Percentiles rank a stretch among this genome's conserved stretches.
Evolutionary conservation across 164 flowering plant genomes (phyloP).

Genomic region (Annona squamosa): DNA sequence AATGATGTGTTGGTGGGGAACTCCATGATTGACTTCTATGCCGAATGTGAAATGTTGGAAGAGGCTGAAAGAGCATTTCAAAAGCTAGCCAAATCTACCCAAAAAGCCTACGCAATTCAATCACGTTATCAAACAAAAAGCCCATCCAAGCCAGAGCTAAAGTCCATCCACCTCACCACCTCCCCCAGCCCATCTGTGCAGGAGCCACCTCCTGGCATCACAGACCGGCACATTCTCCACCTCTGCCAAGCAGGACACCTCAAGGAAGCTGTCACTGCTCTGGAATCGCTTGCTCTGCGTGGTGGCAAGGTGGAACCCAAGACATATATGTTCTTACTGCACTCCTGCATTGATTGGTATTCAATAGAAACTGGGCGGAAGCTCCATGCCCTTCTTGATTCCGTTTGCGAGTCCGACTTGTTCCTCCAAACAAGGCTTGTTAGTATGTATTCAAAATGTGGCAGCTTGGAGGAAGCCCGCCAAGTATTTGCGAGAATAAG

Average conservation of each 20-base stretch:
- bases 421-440: conserved; percentile 22
- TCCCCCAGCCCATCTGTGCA: background rate
- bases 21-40: conserved; percentile 24
- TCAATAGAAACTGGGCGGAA: conserved; percentile 19
- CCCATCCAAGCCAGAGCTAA: background rate
- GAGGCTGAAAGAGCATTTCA: conserved; percentile 19
- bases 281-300: conserved; percentile 7
- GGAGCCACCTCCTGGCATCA: background rate
- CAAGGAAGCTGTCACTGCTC: conserved; percentile 20
- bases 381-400: conserved; percentile 17
- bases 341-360: conserved; percentile 21
- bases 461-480: conserved; percentile 22
- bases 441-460: conserved; percentile 29
- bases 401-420: conserved; percentile 6
- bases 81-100: background rate
- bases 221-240: conserved; percentile 16
- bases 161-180: conserved; percentile 5
- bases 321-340: conserved; percentile 22
- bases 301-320: conserved; percentile 19
- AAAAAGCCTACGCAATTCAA: background rate
- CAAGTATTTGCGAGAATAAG: conserved; percentile 20
- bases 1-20: conserved; percentile 21
- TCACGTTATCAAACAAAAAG: background rate
- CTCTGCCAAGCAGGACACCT: conserved; percentile 21
- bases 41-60: conserved; percentile 24